Percentiles rank a stretch among this genome's conserved stretches.
These are phyloP conservation scores for Oryza meyeriana DNA, from an alignment of 176 grass and related monocot species.

Conservation along the genomic window DNA sequence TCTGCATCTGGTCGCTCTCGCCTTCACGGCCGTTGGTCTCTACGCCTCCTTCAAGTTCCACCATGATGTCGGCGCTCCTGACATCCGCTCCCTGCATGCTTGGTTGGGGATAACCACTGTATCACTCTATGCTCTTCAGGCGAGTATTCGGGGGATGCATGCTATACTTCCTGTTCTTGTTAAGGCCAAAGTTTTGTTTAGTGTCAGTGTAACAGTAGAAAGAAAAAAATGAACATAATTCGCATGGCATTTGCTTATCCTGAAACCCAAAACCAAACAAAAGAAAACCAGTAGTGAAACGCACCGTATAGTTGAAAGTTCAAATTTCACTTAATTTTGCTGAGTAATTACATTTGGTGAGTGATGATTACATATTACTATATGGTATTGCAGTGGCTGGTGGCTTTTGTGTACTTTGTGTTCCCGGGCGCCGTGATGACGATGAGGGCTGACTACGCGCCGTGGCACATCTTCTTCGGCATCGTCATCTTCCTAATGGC, in stretches of 20 bases:
- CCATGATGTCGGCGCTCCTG: neutral
- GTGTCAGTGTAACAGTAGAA: too few species aligned
- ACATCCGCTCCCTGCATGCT: slow-evolving; percentile 42
- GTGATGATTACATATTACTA: neutral
- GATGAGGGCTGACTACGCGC: slow-evolving; percentile 52
- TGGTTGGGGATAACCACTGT: slow-evolving; percentile 57
- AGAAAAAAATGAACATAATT: too few species aligned
- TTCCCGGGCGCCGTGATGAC: slow-evolving; percentile 42
- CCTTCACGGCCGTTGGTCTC: slow-evolving; percentile 34
- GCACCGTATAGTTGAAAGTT: too few species aligned
- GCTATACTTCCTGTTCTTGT: too few species aligned
- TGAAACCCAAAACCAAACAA: too few species aligned
- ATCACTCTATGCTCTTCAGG: slow-evolving; percentile 49
- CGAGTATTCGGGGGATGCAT: too few species aligned
- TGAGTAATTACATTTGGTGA: too few species aligned
- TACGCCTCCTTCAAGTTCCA: slow-evolving; percentile 47
- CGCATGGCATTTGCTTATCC: too few species aligned
- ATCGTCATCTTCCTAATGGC: slow-evolving; percentile 56
- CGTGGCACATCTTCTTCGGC: slow-evolving; percentile 59
- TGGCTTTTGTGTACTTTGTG: slow-evolving; percentile 48
- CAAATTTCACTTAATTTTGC: too few species aligned
- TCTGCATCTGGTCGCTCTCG: slow-evolving; percentile 37
- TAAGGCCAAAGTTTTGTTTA: too few species aligned
- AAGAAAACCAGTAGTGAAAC: too few species aligned
- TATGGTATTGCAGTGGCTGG: slow-evolving; percentile 36